phyloP scores from a whole-genome alignment of 345 rosid genomes.

The Salix arbutifolia region DNA sequence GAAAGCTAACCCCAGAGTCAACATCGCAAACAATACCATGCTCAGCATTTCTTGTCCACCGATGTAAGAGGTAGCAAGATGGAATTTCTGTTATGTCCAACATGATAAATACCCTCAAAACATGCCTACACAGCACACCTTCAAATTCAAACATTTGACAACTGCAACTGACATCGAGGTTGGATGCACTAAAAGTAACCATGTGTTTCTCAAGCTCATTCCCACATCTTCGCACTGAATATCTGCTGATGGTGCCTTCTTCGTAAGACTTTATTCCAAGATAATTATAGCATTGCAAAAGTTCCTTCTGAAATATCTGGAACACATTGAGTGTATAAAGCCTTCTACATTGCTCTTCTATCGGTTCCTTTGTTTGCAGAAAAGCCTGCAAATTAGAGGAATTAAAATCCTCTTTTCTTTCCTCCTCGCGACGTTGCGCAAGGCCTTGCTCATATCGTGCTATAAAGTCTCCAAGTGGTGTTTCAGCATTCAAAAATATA shows the following conservation, averaged over 20 bases:
- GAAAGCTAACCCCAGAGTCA: slow-evolving; percentile 55
- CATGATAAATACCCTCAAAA: slow-evolving; percentile 66
- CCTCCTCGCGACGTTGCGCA: slow-evolving; percentile 67
- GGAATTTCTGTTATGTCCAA: slow-evolving; percentile 73
- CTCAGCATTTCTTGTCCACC: slow-evolving; percentile 88
- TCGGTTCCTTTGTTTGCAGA: slow-evolving; percentile 68
- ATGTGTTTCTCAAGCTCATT: slow-evolving; percentile 60
- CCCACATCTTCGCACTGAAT: slow-evolving; percentile 60
- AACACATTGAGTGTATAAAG: slow-evolving; percentile 66
- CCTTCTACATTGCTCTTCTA: slow-evolving; percentile 81
- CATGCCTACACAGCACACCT: slow-evolving; percentile 78
- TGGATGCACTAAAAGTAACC: slow-evolving; percentile 62
- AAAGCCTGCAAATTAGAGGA: slow-evolving; percentile 59
- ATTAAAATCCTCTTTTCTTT: slow-evolving; percentile 76
- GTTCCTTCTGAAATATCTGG: slow-evolving; percentile 77
- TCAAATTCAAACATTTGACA: slow-evolving; percentile 92
- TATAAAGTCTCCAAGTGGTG: slow-evolving; percentile 57
- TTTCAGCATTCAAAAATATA: slow-evolving; percentile 47
- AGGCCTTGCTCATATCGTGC: slow-evolving; percentile 60
- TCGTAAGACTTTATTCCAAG: slow-evolving; percentile 64
- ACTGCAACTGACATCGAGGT: slow-evolving; percentile 64
- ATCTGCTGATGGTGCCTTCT: slow-evolving; percentile 69
- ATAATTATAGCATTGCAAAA: slow-evolving; percentile 59
- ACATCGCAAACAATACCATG: slow-evolving; percentile 49
- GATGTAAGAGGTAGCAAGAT: slow-evolving; percentile 57